Evolutionary conservation across 768 basidiomycete species (phyloP).

Genomic region (Boletus rubescentipes): DNA sequence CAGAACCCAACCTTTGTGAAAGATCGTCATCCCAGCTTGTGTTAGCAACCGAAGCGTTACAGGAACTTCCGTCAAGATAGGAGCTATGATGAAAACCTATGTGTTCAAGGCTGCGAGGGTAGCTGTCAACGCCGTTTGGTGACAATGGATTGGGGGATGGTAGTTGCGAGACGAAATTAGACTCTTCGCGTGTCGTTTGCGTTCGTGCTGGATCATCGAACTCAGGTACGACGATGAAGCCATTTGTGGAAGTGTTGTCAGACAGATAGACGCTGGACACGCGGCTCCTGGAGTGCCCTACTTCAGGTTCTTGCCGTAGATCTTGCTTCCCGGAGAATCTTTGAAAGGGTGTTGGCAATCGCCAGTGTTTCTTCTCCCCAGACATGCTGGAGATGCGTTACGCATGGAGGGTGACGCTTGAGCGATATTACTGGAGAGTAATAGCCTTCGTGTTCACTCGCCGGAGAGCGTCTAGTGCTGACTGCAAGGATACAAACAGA

Average conservation of each 20-base stretch:
- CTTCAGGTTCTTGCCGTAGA: not conserved
- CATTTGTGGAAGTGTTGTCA: constrained; percentile 10
- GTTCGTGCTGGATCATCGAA: constrained; percentile 17
- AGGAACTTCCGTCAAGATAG: not conserved
- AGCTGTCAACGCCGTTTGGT: not conserved
- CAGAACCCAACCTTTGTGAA: constrained; percentile 17
- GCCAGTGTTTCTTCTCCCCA: constrained; percentile 28
- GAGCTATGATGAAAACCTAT: not conserved
- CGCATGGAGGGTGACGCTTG: constrained; percentile 7
- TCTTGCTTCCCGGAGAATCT: constrained; percentile 9
- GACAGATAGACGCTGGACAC: constrained; percentile 26
- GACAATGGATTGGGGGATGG: not conserved
- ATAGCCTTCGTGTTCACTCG: not conserved
- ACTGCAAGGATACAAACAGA: not conserved
- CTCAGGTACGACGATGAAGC: constrained; percentile 25
- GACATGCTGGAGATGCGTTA: constrained; percentile 17
- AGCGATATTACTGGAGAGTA: not conserved
- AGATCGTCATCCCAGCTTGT: constrained; percentile 19
- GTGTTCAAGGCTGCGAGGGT: not conserved
- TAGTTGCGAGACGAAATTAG: not conserved
- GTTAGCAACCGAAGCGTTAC: not conserved
- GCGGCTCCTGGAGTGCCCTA: constrained; percentile 5
- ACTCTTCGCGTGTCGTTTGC: not conserved
- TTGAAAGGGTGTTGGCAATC: constrained; percentile 24
- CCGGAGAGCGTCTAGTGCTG: not conserved